A percentile compares a stretch with the other conserved stretches of the same genome.
Evolutionary conservation across 176 grass and related monocot species (phyloP).

Genomic region (Cocos nucifera): DNA sequence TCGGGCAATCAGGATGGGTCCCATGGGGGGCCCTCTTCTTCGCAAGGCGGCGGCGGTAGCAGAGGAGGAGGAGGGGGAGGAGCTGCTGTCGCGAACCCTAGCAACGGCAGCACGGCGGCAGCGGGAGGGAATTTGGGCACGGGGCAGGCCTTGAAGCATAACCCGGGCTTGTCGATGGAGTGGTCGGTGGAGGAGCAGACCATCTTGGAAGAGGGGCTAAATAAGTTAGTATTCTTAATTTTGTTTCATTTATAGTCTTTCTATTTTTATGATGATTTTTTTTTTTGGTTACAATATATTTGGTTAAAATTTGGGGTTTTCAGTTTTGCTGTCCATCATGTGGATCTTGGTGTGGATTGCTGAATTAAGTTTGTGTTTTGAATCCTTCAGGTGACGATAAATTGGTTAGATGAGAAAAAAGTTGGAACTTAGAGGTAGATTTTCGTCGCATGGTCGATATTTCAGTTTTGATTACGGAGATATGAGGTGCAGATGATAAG

Average conservation of each 20-base stretch:
- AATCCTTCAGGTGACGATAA: no score
- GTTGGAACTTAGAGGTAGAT: no score
- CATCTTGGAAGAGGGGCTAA: constrained; percentile 55
- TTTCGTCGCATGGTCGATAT: no score
- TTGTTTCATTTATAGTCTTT: neutral
- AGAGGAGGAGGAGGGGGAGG: constrained; percentile 24
- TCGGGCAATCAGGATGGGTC: constrained; percentile 5
- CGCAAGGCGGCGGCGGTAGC: neutral
- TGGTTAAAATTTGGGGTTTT: neutral
- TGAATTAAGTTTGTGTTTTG: no score
- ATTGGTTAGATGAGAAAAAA: no score
- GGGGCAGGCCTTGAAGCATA: constrained; percentile 45
- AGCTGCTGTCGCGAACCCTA: constrained; percentile 56
- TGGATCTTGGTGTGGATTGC: no score
- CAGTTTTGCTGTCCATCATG: no score
- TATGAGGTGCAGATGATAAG: no score
- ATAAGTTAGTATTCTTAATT: constrained; percentile 42
- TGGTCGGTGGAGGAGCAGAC: constrained; percentile 78
- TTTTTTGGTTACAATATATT: neutral
- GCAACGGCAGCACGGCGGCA: constrained; percentile 29
- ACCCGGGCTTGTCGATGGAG: constrained; percentile 70
- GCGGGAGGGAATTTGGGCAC: constrained; percentile 21
- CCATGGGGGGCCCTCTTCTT: neutral
- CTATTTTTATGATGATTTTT: neutral
- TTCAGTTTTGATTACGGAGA: no score